Evolutionary conservation across 768 basidiomycete species (phyloP).

Genomic region (Tubosaeta sp.): DNA sequence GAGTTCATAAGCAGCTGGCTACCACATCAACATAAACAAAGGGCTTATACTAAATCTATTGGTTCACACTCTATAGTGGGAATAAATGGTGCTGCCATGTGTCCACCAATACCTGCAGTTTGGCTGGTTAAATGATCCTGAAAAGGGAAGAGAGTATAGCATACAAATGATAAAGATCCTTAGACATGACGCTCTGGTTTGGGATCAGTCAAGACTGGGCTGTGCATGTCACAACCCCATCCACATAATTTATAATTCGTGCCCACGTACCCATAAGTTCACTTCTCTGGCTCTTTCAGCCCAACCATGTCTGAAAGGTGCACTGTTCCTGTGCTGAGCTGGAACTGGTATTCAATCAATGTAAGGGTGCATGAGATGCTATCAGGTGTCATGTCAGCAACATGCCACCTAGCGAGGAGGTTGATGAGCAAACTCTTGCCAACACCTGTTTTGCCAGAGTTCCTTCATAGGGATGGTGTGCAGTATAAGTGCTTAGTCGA

Average conservation of each 20-base stretch:
- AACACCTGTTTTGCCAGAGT: constrained; percentile 40
- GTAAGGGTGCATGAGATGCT: constrained; percentile 32
- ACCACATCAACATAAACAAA: neutral
- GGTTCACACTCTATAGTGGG: constrained; percentile 12
- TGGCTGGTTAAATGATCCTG: constrained; percentile 12
- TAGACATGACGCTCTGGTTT: too few species aligned
- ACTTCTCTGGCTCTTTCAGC: constrained; percentile 22
- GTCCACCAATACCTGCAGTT: constrained; percentile 9
- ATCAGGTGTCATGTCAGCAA: constrained; percentile 22
- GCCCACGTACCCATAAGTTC: constrained; percentile 16
- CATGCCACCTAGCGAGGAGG: constrained; percentile 32
- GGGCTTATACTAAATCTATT: neutral
- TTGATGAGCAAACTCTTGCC: constrained; percentile 35
- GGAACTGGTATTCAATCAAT: constrained; percentile 23
- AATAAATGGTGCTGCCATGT: constrained; percentile 8
- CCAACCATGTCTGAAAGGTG: constrained; percentile 33
- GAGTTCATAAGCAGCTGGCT: neutral
- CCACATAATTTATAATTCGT: too few species aligned
- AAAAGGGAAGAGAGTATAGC: too few species aligned
- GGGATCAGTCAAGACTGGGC: too few species aligned
- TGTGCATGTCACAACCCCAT: too few species aligned
- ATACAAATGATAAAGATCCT: too few species aligned
- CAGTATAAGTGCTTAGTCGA: constrained; percentile 19
- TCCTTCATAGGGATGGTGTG: constrained; percentile 37
- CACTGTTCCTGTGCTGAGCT: constrained; percentile 17